Percentiles rank a stretch among this genome's conserved stretches.
Evolutionary conservation across 805 yeast species (phyloP).

Genomic region (Monosporozyma servazzii): DNA sequence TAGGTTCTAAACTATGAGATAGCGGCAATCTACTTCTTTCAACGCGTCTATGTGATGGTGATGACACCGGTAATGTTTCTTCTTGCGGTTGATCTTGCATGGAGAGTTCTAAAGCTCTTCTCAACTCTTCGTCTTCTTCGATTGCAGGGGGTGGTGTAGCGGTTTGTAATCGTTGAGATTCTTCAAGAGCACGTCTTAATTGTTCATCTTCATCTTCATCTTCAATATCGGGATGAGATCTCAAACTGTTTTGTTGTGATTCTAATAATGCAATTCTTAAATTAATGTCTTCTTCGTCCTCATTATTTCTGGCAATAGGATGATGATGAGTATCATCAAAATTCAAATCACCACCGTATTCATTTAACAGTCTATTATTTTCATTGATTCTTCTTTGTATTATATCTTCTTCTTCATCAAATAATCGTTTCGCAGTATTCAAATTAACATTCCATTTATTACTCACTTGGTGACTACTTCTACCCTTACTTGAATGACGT

Average conservation of each 20-base stretch:
- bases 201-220: constrained; percentile 1
- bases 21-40: background rate
- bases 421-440: constrained; percentile 19
- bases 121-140: constrained; percentile 18
- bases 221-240: background rate
- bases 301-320: background rate
- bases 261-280: constrained; percentile 29
- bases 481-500: constrained; percentile 5
- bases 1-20: background rate
- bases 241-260: constrained; percentile 12
- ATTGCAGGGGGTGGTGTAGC: constrained; percentile 1
- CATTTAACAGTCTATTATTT: constrained; percentile 14
- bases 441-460: constrained; percentile 26
- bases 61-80: background rate
- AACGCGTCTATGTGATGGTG: background rate
- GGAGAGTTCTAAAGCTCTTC: constrained; percentile 16
- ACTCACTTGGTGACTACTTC: constrained; percentile 7
- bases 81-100: constrained; percentile 3
- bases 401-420: constrained; percentile 22
- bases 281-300: constrained; percentile 27
- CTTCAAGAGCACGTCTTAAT: constrained; percentile 4
- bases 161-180: constrained; percentile 7
- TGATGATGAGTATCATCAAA: background rate
- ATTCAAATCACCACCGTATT: constrained; percentile 24
- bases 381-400: constrained; percentile 10